Evolutionary conservation across 441 rosid species (phyloP), one percentile per base, ranked within the genome.

Genomic region (Theobroma grandiflorum): DNA sequence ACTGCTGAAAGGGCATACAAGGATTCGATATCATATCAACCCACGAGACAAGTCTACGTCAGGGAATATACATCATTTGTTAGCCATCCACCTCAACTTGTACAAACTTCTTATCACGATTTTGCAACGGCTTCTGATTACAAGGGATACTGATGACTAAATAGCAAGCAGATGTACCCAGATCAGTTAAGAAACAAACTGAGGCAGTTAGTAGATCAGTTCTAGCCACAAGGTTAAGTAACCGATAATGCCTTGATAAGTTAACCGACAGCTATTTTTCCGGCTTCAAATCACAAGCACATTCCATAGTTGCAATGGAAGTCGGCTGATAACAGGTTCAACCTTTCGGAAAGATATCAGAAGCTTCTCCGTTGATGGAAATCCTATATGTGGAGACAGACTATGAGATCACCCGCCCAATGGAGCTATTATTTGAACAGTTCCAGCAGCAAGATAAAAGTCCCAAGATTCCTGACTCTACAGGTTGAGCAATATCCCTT

Each of bases 401-500:
- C 73, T 81, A 85, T 16, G 78, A 31, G 55, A 80, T 22, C 5
- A 89, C 78, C 64, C 72, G 65, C 72, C 83, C 71, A 65, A 81
- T 37, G 79, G 78, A 83, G 71, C 83, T 52, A 37, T 80, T 78
- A 57, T 80, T 81, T 59, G 87, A 80, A 78, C 93, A 85, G 61
- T 87, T 89, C 68, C 83, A 79, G 83, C 87, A 86, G 84, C 91
- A 84, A 55, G 89, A 82, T 16, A 91, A 52, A 72, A 87, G 85
- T 75, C 89, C 94, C 42, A 74, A 8, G 12, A 87, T 16, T 57
- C 94, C 93, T 8, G 89, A 75, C 50, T 87, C 84, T 31, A 86
- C 82, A 37, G 88, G 91, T 50, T 85, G 90, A 68, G 92, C 84
- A 62, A 88, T 85, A 58, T 90, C 92, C 80, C 79, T 83, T 83